These are phyloP conservation scores for Phalaenopsis hybrid DNA, from an alignment of 116 monocot species.

Conservation along the genomic window DNA sequence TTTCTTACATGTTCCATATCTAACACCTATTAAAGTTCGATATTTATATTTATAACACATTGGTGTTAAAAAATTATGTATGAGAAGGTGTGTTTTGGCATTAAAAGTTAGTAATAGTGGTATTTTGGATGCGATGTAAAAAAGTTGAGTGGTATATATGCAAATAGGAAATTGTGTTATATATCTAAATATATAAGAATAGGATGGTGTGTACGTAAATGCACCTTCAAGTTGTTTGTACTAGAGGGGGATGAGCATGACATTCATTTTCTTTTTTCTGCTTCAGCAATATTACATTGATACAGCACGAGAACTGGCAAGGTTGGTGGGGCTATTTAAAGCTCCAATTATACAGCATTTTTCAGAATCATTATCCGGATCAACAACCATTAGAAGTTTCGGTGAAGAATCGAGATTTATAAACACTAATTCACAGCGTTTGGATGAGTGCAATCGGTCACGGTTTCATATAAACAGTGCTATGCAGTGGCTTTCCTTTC, in stretches of 20 bases:
- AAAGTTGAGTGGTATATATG: too few relatives aligned
- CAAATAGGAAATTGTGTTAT: too few relatives aligned
- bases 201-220: too few relatives aligned
- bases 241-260: background rate
- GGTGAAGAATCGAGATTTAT: conserved; percentile 60
- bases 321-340: conserved; percentile 64
- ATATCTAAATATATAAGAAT: too few relatives aligned
- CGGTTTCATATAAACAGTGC: conserved; percentile 61
- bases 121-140: too few relatives aligned
- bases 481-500: conserved; percentile 78
- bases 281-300: conserved; percentile 68
- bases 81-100: too few relatives aligned
- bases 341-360: conserved; percentile 93
- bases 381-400: conserved; percentile 71
- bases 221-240: background rate
- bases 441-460: conserved; percentile 62
- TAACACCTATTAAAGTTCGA: too few relatives aligned
- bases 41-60: too few relatives aligned
- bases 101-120: too few relatives aligned
- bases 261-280: background rate
- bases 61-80: too few relatives aligned
- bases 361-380: conserved; percentile 71
- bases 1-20: too few relatives aligned
- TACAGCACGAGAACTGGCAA: conserved; percentile 67
- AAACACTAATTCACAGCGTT: conserved; percentile 34